Evolutionary conservation across 1,139 yeast species (phyloP), one percentile per base, ranked within the genome.

Genomic region (Scheffersomyces stambukii): DNA sequence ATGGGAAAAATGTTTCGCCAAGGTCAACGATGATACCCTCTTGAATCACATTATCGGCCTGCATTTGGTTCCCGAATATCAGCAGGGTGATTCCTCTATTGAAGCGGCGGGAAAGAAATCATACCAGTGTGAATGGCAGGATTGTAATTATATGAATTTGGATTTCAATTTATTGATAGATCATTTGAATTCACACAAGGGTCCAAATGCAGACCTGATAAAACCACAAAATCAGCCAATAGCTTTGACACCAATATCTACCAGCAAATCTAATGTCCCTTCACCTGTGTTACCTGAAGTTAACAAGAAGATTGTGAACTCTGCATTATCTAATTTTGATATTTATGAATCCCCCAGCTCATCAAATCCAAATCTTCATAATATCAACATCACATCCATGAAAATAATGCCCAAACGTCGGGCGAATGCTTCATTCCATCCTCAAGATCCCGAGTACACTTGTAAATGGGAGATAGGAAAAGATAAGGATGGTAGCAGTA

Each of bases 101-200:
- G 38, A 30, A 3, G 16, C 13, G 8, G 10, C 16, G 4, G 14
- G 19, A 4, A 25, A 25, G 10, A n/a, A n/a, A n/a, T n/a, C 27
- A 10, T 63, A 43, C 43, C 74, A 58, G 28, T 85, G 95, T 59
- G 85, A 78, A 48, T 84, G 95, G 95, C 59, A 63, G 36, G 67
- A 76, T 31, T 85, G 95, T 63, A 60, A 69, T 29, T 81, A 64
- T 46, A 57, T 64, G 23, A 67, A 81, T 23, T 46, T 57, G 13
- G 76, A 77, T 41, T 49, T 78, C 24, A 59, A 74, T 23, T 53
- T 70, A 3, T 59, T 85, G 23, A 54, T 82, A 12, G 59, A 66
- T 28, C 95, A 85, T 54, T 64, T 84, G 32, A 71, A 75, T 29
- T 55, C 67, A 9, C 70, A 67, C 25, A 82, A 77, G 40, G 62